Evolutionary conservation across 2,329 filamentous ascomycete genomes (phyloP).

Genomic region (Rutstroemia sp.): DNA sequence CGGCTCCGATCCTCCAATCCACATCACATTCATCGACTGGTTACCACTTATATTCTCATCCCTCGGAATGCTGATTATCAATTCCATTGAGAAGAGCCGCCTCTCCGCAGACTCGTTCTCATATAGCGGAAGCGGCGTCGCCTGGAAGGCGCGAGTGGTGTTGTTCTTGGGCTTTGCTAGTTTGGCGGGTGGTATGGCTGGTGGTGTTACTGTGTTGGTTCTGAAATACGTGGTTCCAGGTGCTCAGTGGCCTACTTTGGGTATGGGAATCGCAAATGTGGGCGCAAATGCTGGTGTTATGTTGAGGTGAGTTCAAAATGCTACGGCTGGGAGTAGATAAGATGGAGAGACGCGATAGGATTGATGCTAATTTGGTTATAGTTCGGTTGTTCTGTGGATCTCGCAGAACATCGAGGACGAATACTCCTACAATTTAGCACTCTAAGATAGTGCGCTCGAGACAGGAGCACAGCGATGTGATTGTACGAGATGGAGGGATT

Average conservation of each 20-base stretch:
- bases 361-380: conserved; percentile 26
- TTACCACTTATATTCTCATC: conserved; percentile 59
- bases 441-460: conserved; percentile 31
- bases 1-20: conserved; percentile 43
- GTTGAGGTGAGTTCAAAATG: conserved; percentile 39
- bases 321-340: neutral
- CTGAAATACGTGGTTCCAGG: conserved; percentile 54
- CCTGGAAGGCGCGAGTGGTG: conserved; percentile 62
- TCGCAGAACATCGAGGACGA: conserved; percentile 69
- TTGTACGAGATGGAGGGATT: neutral
- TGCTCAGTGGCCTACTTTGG: conserved; percentile 51
- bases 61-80: conserved; percentile 65
- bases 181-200: conserved; percentile 60
- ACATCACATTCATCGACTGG: conserved; percentile 64
- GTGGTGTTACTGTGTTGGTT: conserved; percentile 60
- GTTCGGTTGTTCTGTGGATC: conserved; percentile 58
- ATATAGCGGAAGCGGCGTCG: conserved; percentile 55
- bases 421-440: conserved; percentile 59
- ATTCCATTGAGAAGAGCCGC: conserved; percentile 60
- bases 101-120: conserved; percentile 56
- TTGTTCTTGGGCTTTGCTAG: conserved; percentile 60
- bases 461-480: neutral
- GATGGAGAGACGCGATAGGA: neutral
- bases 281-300: conserved; percentile 57
- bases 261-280: conserved; percentile 61